Conservation (phyloP, 768 basidiomycete genomes). For the Ramaria rubella region DNA sequence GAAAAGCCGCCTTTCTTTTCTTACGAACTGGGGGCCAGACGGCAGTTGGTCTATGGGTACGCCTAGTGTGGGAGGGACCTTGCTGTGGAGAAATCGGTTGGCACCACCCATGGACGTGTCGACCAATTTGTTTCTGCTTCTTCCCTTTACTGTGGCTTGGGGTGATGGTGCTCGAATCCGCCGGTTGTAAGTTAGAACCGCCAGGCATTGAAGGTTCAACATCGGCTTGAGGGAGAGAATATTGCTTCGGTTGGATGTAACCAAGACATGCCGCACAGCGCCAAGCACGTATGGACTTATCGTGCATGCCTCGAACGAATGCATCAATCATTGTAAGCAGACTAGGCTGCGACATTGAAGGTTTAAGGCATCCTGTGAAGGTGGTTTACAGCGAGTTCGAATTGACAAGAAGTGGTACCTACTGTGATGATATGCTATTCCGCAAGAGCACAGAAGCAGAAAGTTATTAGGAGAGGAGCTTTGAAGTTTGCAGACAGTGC, state of each 20-base stretch:
- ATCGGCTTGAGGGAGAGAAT: neutral
- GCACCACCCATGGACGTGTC: neutral
- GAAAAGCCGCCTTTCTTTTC: neutral
- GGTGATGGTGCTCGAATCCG: neutral
- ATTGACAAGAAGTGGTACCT: neutral
- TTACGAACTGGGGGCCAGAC: neutral
- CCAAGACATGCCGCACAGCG: neutral
- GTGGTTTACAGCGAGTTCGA: neutral
- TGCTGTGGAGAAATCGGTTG: neutral
- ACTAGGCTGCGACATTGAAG: neutral
- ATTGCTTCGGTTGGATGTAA: neutral
- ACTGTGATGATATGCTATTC: conserved; percentile 4
- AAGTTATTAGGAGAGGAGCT: conserved; percentile 7
- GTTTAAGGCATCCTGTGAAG: conserved; percentile 1
- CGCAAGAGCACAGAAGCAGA: conserved; percentile 1
- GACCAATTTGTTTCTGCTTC: neutral
- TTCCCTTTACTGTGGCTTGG: neutral
- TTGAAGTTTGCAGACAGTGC: neutral
- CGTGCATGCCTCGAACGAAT: neutral
- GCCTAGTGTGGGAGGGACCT: neutral
- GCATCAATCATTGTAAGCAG: conserved; percentile 5
- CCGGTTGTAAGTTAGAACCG: neutral
- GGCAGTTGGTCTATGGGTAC: neutral
- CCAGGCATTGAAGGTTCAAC: neutral
- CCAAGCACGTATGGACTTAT: neutral